Evolutionary conservation across 2,329 filamentous ascomycete species (phyloP).

Genomic region (Exserohilum turcica): DNA sequence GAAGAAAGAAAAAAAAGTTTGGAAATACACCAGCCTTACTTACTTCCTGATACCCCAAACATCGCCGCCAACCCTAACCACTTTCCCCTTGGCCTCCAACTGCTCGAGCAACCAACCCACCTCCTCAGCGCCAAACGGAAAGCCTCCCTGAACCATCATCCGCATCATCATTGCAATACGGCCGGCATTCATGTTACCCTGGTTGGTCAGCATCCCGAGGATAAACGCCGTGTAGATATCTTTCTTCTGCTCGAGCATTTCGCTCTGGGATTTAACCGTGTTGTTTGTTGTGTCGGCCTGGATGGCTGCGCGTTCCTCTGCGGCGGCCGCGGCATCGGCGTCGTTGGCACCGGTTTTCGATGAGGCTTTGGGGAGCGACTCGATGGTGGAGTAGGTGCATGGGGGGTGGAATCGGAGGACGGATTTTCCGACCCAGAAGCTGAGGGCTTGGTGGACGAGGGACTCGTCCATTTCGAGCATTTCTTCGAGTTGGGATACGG

Average conservation of each 20-base stretch:
- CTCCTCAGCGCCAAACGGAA: slow-evolving; percentile 88
- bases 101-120: slow-evolving; percentile 77
- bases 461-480: slow-evolving; percentile 73
- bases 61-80: slow-evolving; percentile 39
- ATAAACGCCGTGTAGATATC: slow-evolving; percentile 90
- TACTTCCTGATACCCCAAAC: slow-evolving; percentile 41
- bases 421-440: slow-evolving; percentile 72
- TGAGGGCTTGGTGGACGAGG: slow-evolving; percentile 69
- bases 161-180: slow-evolving; percentile 95
- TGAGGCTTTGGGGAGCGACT: slow-evolving; percentile 50
- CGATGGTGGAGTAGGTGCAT: slow-evolving; percentile 70
- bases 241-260: slow-evolving; percentile 69
- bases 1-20: too few species aligned
- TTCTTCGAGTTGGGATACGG: slow-evolving; percentile 54
- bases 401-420: slow-evolving; percentile 61
- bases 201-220: slow-evolving; percentile 92
- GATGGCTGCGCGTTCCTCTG: slow-evolving; percentile 43
- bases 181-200: slow-evolving; percentile 77
- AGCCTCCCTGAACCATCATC: slow-evolving; percentile 86
- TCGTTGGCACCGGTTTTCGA: slow-evolving; percentile 24
- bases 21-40: background rate
- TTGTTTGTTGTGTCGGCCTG: slow-evolving; percentile 53
- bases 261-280: slow-evolving; percentile 58
- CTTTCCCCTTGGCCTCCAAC: slow-evolving; percentile 59
- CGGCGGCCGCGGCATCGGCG: slow-evolving; percentile 46